phyloP scores from a whole-genome alignment of 306 rosid genomes.

The Carpinus fangiana region DNA sequence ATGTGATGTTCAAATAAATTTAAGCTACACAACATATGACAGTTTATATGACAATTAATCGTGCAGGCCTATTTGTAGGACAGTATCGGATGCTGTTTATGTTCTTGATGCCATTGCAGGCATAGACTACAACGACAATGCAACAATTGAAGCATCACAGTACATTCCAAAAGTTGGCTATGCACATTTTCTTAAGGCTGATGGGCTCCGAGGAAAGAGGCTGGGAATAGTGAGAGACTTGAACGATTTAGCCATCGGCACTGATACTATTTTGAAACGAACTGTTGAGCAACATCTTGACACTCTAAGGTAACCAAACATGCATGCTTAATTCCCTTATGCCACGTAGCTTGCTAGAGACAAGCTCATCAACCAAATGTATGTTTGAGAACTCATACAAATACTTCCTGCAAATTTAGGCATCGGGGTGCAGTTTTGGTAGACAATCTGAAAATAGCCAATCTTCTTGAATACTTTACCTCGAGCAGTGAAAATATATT shows the following conservation, averaged over 20 bases:
- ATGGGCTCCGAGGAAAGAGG: slow-evolving; percentile 45
- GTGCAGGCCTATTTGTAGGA: slow-evolving; percentile 45
- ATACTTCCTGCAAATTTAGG: slow-evolving; percentile 18
- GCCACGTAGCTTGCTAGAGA: too few relatives aligned
- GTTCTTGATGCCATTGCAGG: slow-evolving; percentile 57
- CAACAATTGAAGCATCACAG: slow-evolving; percentile 28
- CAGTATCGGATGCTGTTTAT: slow-evolving; percentile 41
- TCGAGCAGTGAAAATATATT: not conserved
- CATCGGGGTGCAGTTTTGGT: slow-evolving; percentile 33
- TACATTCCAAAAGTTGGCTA: slow-evolving; percentile 47
- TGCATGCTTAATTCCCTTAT: not conserved
- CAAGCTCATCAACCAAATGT: too few relatives aligned
- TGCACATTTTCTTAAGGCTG: slow-evolving; percentile 20
- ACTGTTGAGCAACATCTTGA: slow-evolving; percentile 31
- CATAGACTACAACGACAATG: slow-evolving; percentile 34
- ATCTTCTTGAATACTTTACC: not conserved
- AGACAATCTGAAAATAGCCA: slow-evolving; percentile 36
- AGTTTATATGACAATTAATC: not conserved
- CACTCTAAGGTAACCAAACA: slow-evolving; percentile 29
- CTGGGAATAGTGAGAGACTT: slow-evolving; percentile 36
- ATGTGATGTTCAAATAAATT: not conserved
- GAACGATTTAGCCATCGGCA: not conserved
- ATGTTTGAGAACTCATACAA: not conserved
- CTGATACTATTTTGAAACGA: slow-evolving; percentile 1
- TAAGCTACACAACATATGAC: too few relatives aligned